A percentile compares a stretch with the other conserved stretches of the same genome.
These are phyloP conservation scores for Tolypocladium ophioglossoides DNA, from an alignment of 2,329 filamentous ascomycete species.

Conservation along the genomic window DNA sequence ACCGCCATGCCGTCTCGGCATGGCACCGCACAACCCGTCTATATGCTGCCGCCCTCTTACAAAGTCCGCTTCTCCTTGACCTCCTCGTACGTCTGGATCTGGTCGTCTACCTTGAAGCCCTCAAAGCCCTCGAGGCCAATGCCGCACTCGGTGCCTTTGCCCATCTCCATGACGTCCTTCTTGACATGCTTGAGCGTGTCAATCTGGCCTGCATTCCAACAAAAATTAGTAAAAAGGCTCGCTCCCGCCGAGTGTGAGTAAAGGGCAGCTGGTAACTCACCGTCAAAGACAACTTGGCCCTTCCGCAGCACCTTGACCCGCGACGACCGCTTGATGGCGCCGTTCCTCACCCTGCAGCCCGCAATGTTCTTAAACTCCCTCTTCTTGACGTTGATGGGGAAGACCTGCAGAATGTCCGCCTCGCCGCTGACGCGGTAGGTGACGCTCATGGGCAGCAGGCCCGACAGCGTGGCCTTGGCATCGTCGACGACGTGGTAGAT, in stretches of 20 bases:
- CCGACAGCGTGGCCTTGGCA: constrained; percentile 56
- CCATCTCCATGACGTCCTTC: constrained; percentile 82
- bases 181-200: constrained; percentile 82
- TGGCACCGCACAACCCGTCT: background rate
- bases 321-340: constrained; percentile 51
- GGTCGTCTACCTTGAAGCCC: constrained; percentile 69
- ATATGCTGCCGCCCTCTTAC: constrained; percentile 20
- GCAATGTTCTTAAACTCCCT: constrained; percentile 66
- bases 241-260: background rate
- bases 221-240: constrained; percentile 7
- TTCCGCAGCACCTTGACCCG: constrained; percentile 63
- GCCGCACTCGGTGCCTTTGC: constrained; percentile 88
- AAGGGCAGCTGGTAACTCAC: constrained; percentile 40
- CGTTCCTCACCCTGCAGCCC: constrained; percentile 80
- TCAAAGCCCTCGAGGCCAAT: constrained; percentile 75
- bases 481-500: constrained; percentile 75
- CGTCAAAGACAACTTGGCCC: constrained; percentile 66
- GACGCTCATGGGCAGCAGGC: constrained; percentile 56
- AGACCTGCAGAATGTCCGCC: constrained; percentile 73
- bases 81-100: constrained; percentile 81
- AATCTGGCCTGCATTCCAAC: constrained; percentile 50
- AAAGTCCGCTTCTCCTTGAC: constrained; percentile 56
- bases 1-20: background rate
- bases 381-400: constrained; percentile 71
- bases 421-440: constrained; percentile 70